Conservation (phyloP, 208 protist genomes). For the Leishmania turanica region DNA sequence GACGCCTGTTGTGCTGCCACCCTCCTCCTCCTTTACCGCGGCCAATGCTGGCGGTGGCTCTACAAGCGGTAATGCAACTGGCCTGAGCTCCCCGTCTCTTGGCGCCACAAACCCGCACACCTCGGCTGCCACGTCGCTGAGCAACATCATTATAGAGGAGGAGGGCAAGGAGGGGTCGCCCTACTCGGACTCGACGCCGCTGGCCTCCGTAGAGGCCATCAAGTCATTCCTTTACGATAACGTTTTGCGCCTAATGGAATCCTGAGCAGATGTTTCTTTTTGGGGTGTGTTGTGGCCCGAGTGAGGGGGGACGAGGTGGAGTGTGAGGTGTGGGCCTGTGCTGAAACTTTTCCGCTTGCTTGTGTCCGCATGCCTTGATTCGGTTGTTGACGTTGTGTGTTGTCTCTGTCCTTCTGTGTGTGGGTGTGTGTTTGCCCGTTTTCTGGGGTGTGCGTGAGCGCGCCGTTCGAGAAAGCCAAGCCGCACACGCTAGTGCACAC, state of each 20-base stretch:
- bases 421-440: background rate
- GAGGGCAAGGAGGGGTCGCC: slow-evolving; percentile 31
- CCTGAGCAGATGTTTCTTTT: background rate
- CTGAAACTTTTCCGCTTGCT: background rate
- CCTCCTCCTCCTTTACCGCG: background rate
- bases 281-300: background rate
- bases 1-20: slow-evolving; percentile 7
- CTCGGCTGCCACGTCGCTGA: slow-evolving; percentile 28
- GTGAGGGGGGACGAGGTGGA: background rate
- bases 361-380: background rate
- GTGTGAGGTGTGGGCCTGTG: background rate
- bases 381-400: background rate
- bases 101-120: slow-evolving; percentile 12
- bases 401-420: background rate
- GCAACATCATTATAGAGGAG: slow-evolving; percentile 27
- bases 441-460: background rate
- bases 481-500: background rate
- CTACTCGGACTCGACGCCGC: slow-evolving; percentile 31
- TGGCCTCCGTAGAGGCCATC: slow-evolving; percentile 43
- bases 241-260: slow-evolving; percentile 26
- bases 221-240: slow-evolving; percentile 62
- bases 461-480: no score
- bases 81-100: slow-evolving; percentile 19
- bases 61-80: background rate
- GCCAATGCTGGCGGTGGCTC: background rate